A percentile compares a stretch with the other conserved stretches of the same genome.
Conservation (phyloP, 2,329 filamentous ascomycete genomes). For the Coniella vitis region DNA sequence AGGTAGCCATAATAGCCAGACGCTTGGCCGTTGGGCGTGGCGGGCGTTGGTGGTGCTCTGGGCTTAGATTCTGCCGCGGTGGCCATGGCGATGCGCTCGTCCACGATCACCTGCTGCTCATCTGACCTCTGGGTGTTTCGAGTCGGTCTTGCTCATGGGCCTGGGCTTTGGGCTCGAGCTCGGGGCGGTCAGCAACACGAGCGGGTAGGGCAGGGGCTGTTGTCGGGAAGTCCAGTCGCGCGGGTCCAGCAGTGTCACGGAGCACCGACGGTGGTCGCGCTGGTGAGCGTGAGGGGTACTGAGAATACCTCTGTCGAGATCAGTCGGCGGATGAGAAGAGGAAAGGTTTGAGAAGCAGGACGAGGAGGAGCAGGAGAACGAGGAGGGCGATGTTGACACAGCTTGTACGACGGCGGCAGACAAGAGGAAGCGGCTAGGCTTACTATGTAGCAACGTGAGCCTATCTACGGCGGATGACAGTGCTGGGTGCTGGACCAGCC, state of each 20-base stretch:
- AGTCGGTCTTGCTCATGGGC: too few relatives aligned
- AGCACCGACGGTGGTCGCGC: background rate
- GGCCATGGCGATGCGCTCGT: conserved; percentile 10
- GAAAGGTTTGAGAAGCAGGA: background rate
- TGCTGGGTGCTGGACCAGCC: too few relatives aligned
- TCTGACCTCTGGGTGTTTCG: background rate
- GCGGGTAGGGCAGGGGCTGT: background rate
- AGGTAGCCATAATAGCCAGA: conserved; percentile 55
- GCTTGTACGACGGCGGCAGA: background rate
- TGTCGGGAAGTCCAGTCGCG: too few relatives aligned
- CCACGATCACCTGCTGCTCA: conserved; percentile 4
- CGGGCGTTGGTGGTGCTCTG: conserved; percentile 15
- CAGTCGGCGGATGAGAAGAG: background rate
- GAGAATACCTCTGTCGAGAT: too few relatives aligned
- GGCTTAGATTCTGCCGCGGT: conserved; percentile 7
- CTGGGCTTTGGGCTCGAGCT: too few relatives aligned
- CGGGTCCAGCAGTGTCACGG: conserved; percentile 5
- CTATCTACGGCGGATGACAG: too few relatives aligned
- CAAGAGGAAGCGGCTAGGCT: background rate
- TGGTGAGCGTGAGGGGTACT: background rate
- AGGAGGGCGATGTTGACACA: too few relatives aligned
- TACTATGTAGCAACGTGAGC: too few relatives aligned
- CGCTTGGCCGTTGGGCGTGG: conserved; percentile 13
- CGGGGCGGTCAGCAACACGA: background rate
- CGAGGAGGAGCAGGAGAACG: background rate